These are phyloP conservation scores for Puccinia brachypodii DNA, from an alignment of 1,284 basidiomycete species.

Conservation along the genomic window DNA sequence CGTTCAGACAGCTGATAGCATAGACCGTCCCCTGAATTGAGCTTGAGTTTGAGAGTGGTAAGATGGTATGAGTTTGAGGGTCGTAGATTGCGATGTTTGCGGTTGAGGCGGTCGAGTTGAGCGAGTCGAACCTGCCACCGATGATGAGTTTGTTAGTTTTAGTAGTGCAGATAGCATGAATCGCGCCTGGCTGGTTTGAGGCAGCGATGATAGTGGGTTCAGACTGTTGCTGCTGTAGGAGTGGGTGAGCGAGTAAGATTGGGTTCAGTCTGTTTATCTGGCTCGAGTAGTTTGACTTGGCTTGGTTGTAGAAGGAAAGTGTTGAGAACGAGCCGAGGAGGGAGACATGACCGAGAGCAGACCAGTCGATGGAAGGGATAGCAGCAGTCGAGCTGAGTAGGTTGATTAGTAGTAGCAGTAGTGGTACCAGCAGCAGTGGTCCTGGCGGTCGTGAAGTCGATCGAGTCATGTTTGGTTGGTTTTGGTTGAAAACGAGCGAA, in stretches of 20 bases:
- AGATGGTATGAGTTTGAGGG: slow-evolving; percentile 30
- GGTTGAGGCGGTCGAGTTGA: slow-evolving; percentile 53
- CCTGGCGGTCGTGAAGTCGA: neutral
- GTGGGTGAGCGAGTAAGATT: slow-evolving; percentile 67
- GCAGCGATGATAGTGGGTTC: slow-evolving; percentile 51
- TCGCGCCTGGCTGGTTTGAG: slow-evolving; percentile 56
- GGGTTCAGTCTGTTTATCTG: slow-evolving; percentile 71
- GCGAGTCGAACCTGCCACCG: slow-evolving; percentile 56
- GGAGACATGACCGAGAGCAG: slow-evolving; percentile 83
- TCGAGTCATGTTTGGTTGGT: neutral
- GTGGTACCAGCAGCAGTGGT: neutral
- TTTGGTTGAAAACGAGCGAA: no score
- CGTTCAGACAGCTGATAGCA: slow-evolving; percentile 72
- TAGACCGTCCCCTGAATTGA: slow-evolving; percentile 66
- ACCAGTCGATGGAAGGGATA: slow-evolving; percentile 69
- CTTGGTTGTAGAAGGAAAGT: slow-evolving; percentile 68
- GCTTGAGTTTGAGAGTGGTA: slow-evolving; percentile 50
- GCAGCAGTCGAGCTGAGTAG: neutral
- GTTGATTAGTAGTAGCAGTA: neutral
- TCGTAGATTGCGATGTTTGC: slow-evolving; percentile 54
- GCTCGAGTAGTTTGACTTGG: slow-evolving; percentile 57
- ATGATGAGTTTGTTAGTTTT: slow-evolving; percentile 53
- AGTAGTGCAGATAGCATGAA: slow-evolving; percentile 55
- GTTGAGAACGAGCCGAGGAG: slow-evolving; percentile 82
- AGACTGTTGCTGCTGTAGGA: slow-evolving; percentile 60